phyloP scores from a whole-genome alignment of 2,329 filamentous ascomycete species.

The Davidsoniella neocaledoniae region DNA sequence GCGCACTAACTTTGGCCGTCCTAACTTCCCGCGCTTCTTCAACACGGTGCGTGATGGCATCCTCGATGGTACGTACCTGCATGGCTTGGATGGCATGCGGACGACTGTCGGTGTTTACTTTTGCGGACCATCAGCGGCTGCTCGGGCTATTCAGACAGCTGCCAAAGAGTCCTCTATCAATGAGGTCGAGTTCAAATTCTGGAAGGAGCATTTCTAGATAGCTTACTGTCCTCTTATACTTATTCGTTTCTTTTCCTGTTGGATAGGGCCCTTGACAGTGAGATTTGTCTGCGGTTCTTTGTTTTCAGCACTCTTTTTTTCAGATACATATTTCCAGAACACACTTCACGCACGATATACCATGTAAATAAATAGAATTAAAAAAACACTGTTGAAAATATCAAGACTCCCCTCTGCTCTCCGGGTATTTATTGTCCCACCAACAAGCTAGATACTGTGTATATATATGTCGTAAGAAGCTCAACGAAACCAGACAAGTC shows the following conservation, averaged over 20 bases:
- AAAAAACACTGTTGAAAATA: neutral
- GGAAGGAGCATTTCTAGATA: conserved; percentile 78
- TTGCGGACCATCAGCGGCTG: conserved; percentile 70
- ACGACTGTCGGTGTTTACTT: conserved; percentile 96
- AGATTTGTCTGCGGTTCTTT: neutral
- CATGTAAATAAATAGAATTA: too few species aligned
- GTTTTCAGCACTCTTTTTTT: neutral
- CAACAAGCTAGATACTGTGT: too few species aligned
- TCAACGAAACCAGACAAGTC: too few species aligned
- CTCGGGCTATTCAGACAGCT: conserved; percentile 70
- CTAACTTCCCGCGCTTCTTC: conserved; percentile 72
- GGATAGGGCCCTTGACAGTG: neutral
- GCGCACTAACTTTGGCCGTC: conserved; percentile 86
- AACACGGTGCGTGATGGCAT: conserved; percentile 77
- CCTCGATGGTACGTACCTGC: conserved; percentile 67
- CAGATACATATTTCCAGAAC: neutral
- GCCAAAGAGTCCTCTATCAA: conserved; percentile 54
- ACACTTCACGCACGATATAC: too few species aligned
- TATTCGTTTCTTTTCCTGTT: neutral
- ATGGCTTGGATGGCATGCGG: conserved; percentile 57
- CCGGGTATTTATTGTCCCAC: too few species aligned
- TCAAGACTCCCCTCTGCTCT: too few species aligned
- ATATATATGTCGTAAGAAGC: too few species aligned
- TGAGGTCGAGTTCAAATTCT: conserved; percentile 89
- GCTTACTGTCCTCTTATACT: neutral